Evolutionary conservation across 2,329 filamentous ascomycete genomes (phyloP), one percentile per base, ranked within the genome.

Genomic region (Penicillium decumbens): DNA sequence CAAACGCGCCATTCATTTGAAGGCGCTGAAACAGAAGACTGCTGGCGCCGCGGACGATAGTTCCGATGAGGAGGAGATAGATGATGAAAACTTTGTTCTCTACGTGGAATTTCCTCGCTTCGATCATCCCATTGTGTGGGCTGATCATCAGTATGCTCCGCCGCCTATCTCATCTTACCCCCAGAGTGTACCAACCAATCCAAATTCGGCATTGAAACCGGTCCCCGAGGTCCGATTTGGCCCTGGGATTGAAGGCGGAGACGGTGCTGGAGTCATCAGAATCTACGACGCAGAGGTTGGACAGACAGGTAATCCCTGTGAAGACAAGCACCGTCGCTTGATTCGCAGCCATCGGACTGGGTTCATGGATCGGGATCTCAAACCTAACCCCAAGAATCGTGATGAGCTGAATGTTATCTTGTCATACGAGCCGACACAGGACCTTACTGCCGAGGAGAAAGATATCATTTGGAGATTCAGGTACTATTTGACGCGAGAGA

Each of bases 391-490:
- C 27, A 95, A 95, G 72, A 89, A 95, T 48, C 83, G 93, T 50
- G 93, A 98, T 69, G 91, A 96, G 68, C 77, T 98, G 28, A 95
- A 97, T 65, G 77, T 82, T 39, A 91, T 98, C 58, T 84, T 97
- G 75, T 85, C 87, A 1, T 96, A 96, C 64, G 90, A 92, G 6
- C 93, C 93, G 3, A 95, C 92, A 0, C 90, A 96, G 55, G 81
- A 88, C 41, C 77, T 98, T 23, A 89, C 84, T 1, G 82, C 89
- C 0, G 91, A 96, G 66, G 93, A 98, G 69, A 95, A 95, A 65
- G 93, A 98, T 69, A 78, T 96, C 44, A 83, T 98, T 18, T 98
- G 95, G 95, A 93, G 95, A 62, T 98, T 97, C 73, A 81, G 93
- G 50, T 95, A 97, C 69, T 92, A 96, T 68, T 73, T 98, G 20